phyloP scores from a whole-genome alignment of 768 basidiomycete species.

The Cubamyces lactineus region DNA sequence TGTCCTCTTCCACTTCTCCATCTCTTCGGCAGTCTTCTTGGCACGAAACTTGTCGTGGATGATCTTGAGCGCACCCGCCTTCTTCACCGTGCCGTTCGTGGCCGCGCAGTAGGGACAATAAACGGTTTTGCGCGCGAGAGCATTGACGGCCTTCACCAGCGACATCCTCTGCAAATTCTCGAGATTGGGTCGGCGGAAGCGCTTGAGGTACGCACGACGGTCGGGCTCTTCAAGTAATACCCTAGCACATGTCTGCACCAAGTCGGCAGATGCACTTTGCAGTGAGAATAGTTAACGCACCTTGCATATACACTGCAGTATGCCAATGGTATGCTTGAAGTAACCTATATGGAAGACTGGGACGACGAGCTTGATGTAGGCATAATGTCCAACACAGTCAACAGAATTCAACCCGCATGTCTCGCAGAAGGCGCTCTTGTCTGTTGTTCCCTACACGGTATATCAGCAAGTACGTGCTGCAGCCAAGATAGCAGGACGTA shows the following conservation, averaged over 20 bases:
- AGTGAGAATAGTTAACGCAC: constrained; percentile 41
- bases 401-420: constrained; percentile 92
- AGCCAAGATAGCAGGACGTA: constrained; percentile 34
- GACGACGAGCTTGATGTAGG: constrained; percentile 95
- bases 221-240: constrained; percentile 89
- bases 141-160: constrained; percentile 83
- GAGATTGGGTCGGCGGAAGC: constrained; percentile 88
- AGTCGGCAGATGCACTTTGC: background rate
- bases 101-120: constrained; percentile 93
- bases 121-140: constrained; percentile 84
- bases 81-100: constrained; percentile 95
- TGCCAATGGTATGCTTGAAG: constrained; percentile 92
- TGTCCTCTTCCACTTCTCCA: constrained; percentile 84
- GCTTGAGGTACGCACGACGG: constrained; percentile 78
- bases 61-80: constrained; percentile 92
- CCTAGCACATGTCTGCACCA: constrained; percentile 79
- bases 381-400: constrained; percentile 98
- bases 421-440: constrained; percentile 90
- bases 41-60: constrained; percentile 97
- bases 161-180: constrained; percentile 91
- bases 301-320: constrained; percentile 97
- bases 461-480: background rate
- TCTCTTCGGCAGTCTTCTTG: constrained; percentile 87
- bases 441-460: constrained; percentile 79
- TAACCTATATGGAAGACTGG: constrained; percentile 99